Evolutionary conservation across 148 eudicot species (phyloP).

Genomic region (Fagopyrum tataricum): DNA sequence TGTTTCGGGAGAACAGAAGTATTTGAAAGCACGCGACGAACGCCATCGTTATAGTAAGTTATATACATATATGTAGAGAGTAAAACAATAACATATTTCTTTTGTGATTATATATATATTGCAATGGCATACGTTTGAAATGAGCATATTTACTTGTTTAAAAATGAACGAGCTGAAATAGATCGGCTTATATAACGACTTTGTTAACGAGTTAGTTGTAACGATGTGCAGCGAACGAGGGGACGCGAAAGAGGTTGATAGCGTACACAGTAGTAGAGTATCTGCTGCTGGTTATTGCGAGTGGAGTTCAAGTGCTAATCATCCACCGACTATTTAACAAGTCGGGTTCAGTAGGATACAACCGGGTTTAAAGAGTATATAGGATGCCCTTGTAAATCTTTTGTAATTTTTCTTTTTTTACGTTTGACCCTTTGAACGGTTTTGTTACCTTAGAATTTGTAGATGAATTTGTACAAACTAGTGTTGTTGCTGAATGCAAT

Average conservation of each 20-base stretch:
- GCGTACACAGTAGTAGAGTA: slow-evolving; percentile 56
- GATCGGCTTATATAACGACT: too few relatives aligned
- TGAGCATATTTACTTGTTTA: too few relatives aligned
- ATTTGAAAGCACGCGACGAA: slow-evolving; percentile 12
- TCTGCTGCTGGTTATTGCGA: slow-evolving; percentile 39
- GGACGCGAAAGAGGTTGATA: slow-evolving; percentile 55
- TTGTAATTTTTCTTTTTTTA: too few relatives aligned
- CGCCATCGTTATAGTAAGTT: slow-evolving; percentile 21
- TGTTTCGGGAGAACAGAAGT: slow-evolving; percentile 8
- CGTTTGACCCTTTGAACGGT: too few relatives aligned
- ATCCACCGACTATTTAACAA: slow-evolving; percentile 54
- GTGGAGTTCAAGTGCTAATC: slow-evolving; percentile 45
- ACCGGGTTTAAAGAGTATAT: slow-evolving; percentile 27
- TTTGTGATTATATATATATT: background rate
- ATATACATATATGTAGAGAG: too few relatives aligned
- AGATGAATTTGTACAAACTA: too few relatives aligned
- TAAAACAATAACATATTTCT: background rate
- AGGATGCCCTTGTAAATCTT: too few relatives aligned
- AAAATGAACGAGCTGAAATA: too few relatives aligned
- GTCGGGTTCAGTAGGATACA: slow-evolving; percentile 33
- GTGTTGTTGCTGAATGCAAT: too few relatives aligned
- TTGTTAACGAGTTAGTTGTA: background rate
- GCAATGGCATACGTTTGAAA: background rate
- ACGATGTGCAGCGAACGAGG: slow-evolving; percentile 47
- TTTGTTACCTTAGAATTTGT: too few relatives aligned